Evolutionary conservation across 176 grass and related monocot species (phyloP), one percentile per base, ranked within the genome.

Genomic region (Raddia distichophylla): DNA sequence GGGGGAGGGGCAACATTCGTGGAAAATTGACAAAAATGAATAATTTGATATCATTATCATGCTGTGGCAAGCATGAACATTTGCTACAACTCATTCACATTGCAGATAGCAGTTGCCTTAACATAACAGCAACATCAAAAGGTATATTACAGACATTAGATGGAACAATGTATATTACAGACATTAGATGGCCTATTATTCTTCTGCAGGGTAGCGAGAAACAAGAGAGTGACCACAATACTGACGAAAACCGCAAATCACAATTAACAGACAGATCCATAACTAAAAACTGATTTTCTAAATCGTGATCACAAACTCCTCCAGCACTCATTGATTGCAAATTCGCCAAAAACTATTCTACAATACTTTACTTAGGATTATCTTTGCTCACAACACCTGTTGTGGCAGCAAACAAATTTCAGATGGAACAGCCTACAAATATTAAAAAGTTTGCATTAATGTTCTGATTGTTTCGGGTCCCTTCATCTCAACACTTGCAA

Each of bases 341-440:
- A 58, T 50, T 64, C 3, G 8, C 47, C 3, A 10, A 76, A 6
- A 69, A 20, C n/a, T 64, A 71, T 17, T 63, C 37, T 86, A 76
- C 10, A 46, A 46, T 33, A 37, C 11, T 69, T 84, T 80, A 73
- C 37, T 69, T 75, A 20, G 1, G 71, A 76, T 20, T 66, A 75
- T 49, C 56, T 80, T 85, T 60, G 19, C 20, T 76, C 64, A 56
- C 67, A 73, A 61, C 8, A 73, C 43, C 19, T 80, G 53, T 75
- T 68, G 9, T 67, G 45, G 16, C 35, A 34, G 2, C 44, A 78
- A 64, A 67, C 27, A 67, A 19, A 73, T 67, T 49, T 19, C 47
- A 69, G 43, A 82, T 61, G 72, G 72, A 59, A 73, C 65, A 40
- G 66, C 64, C 81, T 91, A 52, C 19, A 88, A 66, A 77, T n/a